Evolutionary conservation across 305 asterid genomes (phyloP), one percentile per base, ranked within the genome.

Genomic region (Nicotiana rustica): DNA sequence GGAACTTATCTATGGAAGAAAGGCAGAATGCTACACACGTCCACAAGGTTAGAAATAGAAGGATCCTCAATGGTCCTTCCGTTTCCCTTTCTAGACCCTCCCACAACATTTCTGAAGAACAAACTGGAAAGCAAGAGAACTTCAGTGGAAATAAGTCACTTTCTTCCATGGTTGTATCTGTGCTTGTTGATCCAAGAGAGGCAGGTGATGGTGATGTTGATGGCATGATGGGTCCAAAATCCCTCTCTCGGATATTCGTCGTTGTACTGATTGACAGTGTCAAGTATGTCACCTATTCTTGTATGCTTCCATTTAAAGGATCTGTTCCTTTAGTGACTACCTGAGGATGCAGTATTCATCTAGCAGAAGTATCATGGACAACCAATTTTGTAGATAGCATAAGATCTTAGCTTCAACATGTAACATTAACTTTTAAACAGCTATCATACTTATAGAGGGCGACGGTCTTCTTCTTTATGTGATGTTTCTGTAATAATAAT

Each of bases 111-210:
- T 90, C 98, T 41, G 89, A 83, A 64, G 90, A 91, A 36, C 89
- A 87, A 5, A 71, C 81, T 10, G 82, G 94, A 33, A 84, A 91
- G 83, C 67, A 90, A 83, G 93, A 88, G 67, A 86, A 86, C 64
- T 80, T 91, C 70, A 86, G n/a, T 1, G 86, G 92, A 55, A 89
- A 88, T 52, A 90, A 89, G 31, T 87, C 88, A 9, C 7, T 91
- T 3, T 89, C 99, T 21, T 90, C 98, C 66, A 94, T 96, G 98
- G 98, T 96, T 69, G 98, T 96, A 1, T 96, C 99, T 13, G 98
- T 96, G 84, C 97, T 96, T 10, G 92, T 94, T 19, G 99, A 96
- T 88, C 99, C 99, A 5, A 89, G 98, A 83, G 98, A 94, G 88
- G 90, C 87, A 1, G 94, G 95, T 6, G 98, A 94, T 85, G 82